A percentile compares a stretch with the other conserved stretches of the same genome.
Evolutionary conservation across 768 basidiomycete species (phyloP).

Genomic region (Naganishia onofrii): DNA sequence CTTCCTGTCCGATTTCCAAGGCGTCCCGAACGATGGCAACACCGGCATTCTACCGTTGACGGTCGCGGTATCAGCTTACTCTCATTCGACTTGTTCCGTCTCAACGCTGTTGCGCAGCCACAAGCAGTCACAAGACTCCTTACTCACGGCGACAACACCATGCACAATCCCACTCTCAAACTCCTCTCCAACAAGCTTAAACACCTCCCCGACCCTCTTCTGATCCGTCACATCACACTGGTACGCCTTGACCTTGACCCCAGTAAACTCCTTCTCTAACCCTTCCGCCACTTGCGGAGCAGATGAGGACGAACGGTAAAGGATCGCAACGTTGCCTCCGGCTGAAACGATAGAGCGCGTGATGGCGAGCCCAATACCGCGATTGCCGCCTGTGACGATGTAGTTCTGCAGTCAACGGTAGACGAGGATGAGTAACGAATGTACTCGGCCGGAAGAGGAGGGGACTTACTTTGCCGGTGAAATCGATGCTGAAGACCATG

Average conservation of each 20-base stretch:
- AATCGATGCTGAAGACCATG: conserved; percentile 33
- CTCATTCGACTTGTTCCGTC: background rate
- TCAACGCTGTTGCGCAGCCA: no score
- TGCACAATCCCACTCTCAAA: conserved; percentile 57
- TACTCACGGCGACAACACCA: conserved; percentile 61
- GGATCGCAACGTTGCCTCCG: conserved; percentile 63
- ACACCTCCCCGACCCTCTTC: conserved; percentile 53
- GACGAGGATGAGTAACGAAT: no score
- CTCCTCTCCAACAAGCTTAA: conserved; percentile 56
- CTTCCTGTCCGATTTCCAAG: conserved; percentile 59
- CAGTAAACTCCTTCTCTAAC: conserved; percentile 57
- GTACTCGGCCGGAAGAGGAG: no score
- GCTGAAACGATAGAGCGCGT: conserved; percentile 60
- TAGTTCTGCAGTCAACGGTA: conserved; percentile 23
- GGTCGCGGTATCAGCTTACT: background rate
- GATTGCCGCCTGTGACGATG: conserved; percentile 52
- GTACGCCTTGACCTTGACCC: conserved; percentile 58
- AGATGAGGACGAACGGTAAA: conserved; percentile 58
- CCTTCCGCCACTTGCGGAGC: conserved; percentile 58
- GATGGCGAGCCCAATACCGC: conserved; percentile 62
- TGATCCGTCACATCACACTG: conserved; percentile 63
- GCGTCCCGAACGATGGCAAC: conserved; percentile 66
- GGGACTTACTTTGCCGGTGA: conserved; percentile 28
- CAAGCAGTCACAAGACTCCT: background rate
- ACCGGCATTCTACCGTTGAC: conserved; percentile 53